Evolutionary conservation across 805 yeast genomes (phyloP).

Genomic region (Yamadazyma kitorensis): DNA sequence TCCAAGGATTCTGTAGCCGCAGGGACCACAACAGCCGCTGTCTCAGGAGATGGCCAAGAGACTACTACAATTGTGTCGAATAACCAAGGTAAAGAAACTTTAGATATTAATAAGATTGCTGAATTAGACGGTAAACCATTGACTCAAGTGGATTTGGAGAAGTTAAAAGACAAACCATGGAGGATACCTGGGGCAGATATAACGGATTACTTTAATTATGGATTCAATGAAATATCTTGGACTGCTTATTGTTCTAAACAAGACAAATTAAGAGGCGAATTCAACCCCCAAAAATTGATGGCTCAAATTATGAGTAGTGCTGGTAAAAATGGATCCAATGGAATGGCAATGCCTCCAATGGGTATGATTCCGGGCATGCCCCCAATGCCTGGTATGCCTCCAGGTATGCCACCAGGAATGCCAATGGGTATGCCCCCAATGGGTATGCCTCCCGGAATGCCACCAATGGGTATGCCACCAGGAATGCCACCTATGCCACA

Average conservation of each 20-base stretch:
- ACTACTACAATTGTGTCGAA: constrained; percentile 37
- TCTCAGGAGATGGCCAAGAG: constrained; percentile 11
- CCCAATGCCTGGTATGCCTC: constrained; percentile 15
- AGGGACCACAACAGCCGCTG: constrained; percentile 23
- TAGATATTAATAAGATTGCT: constrained; percentile 71
- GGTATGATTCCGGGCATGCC: constrained; percentile 16
- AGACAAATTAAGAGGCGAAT: constrained; percentile 75
- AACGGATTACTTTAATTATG: constrained; percentile 92
- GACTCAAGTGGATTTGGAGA: constrained; percentile 75
- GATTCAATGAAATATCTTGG: constrained; percentile 97
- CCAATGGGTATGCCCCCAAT: constrained; percentile 22
- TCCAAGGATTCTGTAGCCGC: constrained; percentile 24
- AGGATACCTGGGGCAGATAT: constrained; percentile 95
- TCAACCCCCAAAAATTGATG: constrained; percentile 77
- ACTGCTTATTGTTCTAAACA: constrained; percentile 86
- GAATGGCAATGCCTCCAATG: constrained; percentile 19
- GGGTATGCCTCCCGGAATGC: constrained; percentile 20
- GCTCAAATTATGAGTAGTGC: constrained; percentile 51
- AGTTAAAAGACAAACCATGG: constrained; percentile 95
- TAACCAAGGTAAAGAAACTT: constrained; percentile 40
- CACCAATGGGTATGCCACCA: constrained; percentile 17
- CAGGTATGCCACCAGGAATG: constrained; percentile 13
- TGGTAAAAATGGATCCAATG: constrained; percentile 6
- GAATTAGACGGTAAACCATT: constrained; percentile 77
- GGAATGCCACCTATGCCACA: constrained; percentile 5